Conservation (phyloP, 352 stramenopile genomes). For the Globisporangium sylvaticum region DNA sequence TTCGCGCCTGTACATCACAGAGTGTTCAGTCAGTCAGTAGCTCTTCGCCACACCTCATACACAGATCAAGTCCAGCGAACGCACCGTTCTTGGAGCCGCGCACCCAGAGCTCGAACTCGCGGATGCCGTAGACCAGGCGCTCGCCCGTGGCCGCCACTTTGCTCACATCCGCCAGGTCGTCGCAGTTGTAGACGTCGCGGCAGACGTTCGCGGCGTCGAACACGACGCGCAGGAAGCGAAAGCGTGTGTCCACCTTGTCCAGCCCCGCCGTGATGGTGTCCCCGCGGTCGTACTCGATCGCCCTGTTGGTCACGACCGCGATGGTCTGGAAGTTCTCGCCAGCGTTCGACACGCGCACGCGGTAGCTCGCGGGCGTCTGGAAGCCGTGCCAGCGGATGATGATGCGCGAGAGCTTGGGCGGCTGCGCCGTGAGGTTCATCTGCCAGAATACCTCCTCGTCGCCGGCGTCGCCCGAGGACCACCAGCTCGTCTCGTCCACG, state of each 20-base stretch:
- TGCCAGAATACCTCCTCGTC: conserved; percentile 63
- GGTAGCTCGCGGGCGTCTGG: conserved; percentile 50
- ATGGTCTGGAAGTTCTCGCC: conserved; percentile 64
- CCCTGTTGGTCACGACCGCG: conserved; percentile 33
- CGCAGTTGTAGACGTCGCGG: conserved; percentile 34
- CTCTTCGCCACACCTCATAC: not conserved
- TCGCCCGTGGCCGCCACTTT: conserved; percentile 35
- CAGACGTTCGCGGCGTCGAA: conserved; percentile 53
- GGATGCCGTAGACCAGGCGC: conserved; percentile 73
- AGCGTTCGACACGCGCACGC: conserved; percentile 54
- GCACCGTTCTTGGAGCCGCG: conserved; percentile 46
- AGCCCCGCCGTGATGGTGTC: conserved; percentile 53
- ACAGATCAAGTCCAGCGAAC: not conserved
- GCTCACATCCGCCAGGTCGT: conserved; percentile 17
- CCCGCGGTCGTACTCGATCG: conserved; percentile 59
- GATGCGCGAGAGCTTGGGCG: conserved; percentile 44
- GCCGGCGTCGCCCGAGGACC: conserved; percentile 49
- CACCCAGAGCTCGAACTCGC: conserved; percentile 74
- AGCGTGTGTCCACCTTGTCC: conserved; percentile 36
- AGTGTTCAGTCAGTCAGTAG: not conserved
- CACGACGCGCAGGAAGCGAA: conserved; percentile 51
- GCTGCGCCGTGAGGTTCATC: conserved; percentile 57
- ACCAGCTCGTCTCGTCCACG: conserved; percentile 70
- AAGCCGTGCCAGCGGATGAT: conserved; percentile 79
- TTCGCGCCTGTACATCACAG: not conserved